These are phyloP conservation scores for Tarenaya hassleriana DNA, from an alignment of 345 rosid genomes.

Conservation along the genomic window DNA sequence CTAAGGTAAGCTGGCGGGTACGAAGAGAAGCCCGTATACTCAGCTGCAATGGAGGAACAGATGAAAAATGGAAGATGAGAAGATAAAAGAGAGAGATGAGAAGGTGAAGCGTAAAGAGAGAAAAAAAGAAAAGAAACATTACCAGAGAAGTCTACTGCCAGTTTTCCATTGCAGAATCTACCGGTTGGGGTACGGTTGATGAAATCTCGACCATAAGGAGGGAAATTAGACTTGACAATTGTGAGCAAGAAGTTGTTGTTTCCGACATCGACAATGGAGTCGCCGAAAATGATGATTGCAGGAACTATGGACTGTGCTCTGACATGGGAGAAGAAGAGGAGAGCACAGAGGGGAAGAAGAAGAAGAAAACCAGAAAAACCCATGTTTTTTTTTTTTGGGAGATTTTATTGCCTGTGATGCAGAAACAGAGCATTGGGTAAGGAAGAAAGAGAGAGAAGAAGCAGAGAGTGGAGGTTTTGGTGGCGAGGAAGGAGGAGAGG, in stretches of 20 bases:
- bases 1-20: constrained; percentile 81
- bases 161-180: constrained; percentile 87
- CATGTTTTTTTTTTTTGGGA: constrained; percentile 20
- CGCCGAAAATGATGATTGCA: constrained; percentile 78
- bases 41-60: constrained; percentile 43
- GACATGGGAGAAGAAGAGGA: constrained; percentile 19
- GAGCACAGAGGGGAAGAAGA: constrained; percentile 21
- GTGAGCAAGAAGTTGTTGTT: constrained; percentile 74
- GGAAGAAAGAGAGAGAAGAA: not conserved
- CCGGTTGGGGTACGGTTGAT: constrained; percentile 64
- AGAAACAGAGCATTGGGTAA: constrained; percentile 5
- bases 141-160: constrained; percentile 79
- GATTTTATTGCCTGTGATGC: constrained; percentile 9
- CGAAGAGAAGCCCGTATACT: constrained; percentile 70
- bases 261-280: constrained; percentile 83
- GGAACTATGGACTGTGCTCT: constrained; percentile 67
- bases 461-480: not conserved
- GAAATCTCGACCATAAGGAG: constrained; percentile 92
- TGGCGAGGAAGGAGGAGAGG: constrained; percentile 24
- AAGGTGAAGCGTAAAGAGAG: not conserved
- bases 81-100: constrained; percentile 13
- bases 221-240: constrained; percentile 66
- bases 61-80: constrained; percentile 7
- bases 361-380: constrained; percentile 15
- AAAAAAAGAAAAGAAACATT: constrained; percentile 6